Conservation (phyloP, 2,329 filamentous ascomycete genomes). For the Phaeosphaeria sp. region DNA sequence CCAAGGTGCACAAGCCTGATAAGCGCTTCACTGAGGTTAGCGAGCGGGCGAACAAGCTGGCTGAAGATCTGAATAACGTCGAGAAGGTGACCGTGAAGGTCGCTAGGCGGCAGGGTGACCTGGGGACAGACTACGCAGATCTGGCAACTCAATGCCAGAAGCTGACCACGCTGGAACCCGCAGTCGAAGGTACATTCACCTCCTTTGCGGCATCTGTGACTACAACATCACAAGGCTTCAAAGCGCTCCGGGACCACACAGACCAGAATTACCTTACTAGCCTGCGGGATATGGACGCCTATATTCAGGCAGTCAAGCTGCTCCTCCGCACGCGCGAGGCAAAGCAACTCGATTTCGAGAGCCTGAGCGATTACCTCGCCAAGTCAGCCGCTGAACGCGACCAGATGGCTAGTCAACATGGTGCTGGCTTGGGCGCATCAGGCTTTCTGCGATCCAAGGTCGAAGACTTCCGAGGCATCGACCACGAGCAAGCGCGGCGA, state of each 20-base stretch:
- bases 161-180: constrained; percentile 86
- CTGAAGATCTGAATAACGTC: constrained; percentile 87
- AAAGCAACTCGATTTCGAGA: constrained; percentile 97
- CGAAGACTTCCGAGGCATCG: constrained; percentile 94
- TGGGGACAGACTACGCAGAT: constrained; percentile 87
- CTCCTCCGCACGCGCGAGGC: constrained; percentile 93
- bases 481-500: constrained; percentile 89
- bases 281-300: constrained; percentile 93
- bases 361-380: constrained; percentile 91
- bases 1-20: constrained; percentile 94
- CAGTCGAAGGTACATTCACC: constrained; percentile 80
- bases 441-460: constrained; percentile 93
- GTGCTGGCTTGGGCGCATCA: constrained; percentile 73
- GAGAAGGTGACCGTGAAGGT: constrained; percentile 96
- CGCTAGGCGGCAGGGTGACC: constrained; percentile 82
- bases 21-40: constrained; percentile 92
- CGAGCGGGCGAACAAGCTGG: constrained; percentile 90
- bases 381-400: constrained; percentile 90
- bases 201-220: constrained; percentile 88
- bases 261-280: constrained; percentile 96
- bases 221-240: constrained; percentile 79
- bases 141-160: constrained; percentile 95
- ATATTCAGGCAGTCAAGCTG: constrained; percentile 83
- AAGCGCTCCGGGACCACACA: constrained; percentile 84
- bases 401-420: constrained; percentile 71